Base-by-base conservation (phyloP, 2,329 filamentous ascomycete genomes). In the Aspergillus quadrilineatus region DNA sequence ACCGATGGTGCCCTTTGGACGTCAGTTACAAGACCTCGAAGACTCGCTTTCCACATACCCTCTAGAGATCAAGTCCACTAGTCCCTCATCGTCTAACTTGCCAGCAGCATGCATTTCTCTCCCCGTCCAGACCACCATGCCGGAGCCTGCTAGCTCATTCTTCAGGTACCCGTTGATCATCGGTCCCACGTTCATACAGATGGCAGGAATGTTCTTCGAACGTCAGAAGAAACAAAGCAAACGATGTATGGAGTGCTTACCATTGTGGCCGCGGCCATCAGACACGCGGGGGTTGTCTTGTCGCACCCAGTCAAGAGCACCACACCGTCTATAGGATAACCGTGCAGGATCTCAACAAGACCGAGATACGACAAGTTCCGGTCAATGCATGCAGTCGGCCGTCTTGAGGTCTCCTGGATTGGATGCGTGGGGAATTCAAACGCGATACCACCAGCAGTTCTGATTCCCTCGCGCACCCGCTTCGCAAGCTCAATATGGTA, bases 371-470 rank as follows among this genome's bases (percentile, higher is more conserved):
- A 73, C 51, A 82, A 65, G 59, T 82, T 82, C 7, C 79, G 72
- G 65, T 82, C 79, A 44, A 82, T 69, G 12, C 76, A 77, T 0
- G 79, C 78, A 4, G 79, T 80, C 15, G 79, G 79, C 28, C 79
- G 68, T 29, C 78, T 68, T 5, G 70, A 69, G 22, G 71, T 80
- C 66, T 82, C 79, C 60, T 82, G 79, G 41, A 82, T 82, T 4
- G 79, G 79, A 65, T 81, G 79, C 17, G 73, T 80, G 4, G 79
- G 79, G 57, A 82, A 82, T 62, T 82, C 79, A 58, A 82, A 76
- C 2, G 78, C 75, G 60, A 81, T 78, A 30, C 74, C 79, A 2
- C 79, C 79, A 1, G 79, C 78, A 0, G 75, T 71, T 9, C 77
- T 72, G 61, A 82, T 81, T 0, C 79, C 79, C 57, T 81, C 79